Percentiles rank a stretch among this genome's conserved stretches.
Conservation (phyloP, 805 yeast genomes). For the Ogataea siamensis region DNA sequence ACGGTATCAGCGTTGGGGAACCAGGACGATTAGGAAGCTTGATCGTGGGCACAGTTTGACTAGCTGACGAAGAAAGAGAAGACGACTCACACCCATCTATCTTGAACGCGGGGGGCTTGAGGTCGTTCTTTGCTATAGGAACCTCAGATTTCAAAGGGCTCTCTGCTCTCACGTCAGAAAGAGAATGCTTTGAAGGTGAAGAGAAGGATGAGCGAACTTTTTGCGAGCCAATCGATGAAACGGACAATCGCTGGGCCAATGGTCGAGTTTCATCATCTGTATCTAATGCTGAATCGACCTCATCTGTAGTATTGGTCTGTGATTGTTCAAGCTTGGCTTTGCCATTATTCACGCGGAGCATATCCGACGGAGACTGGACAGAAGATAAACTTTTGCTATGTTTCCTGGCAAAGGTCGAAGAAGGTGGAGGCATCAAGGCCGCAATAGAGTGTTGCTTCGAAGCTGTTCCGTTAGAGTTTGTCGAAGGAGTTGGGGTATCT, state of each 20-base stretch:
- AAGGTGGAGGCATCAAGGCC: conserved; percentile 18
- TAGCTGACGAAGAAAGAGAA: conserved; percentile 2
- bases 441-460: conserved; percentile 1
- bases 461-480: conserved; percentile 5
- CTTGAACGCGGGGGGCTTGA: conserved; percentile 16
- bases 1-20: conserved; percentile 18
- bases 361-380: conserved; percentile 42
- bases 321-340: conserved; percentile 10
- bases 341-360: conserved; percentile 31
- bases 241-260: conserved; percentile 9
- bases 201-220: conserved; percentile 4
- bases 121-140: not conserved
- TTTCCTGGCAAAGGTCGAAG: conserved; percentile 24
- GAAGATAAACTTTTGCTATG: conserved; percentile 46
- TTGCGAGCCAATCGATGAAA: conserved; percentile 7
- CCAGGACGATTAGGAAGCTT: conserved; percentile 17
- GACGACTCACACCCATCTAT: conserved; percentile 10
- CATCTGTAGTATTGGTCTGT: conserved; percentile 23
- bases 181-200: conserved; percentile 13
- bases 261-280: conserved; percentile 23
- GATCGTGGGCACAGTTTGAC: conserved; percentile 6
- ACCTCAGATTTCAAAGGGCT: conserved; percentile 2
- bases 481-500: not conserved
- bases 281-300: conserved; percentile 26
- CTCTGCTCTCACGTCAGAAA: conserved; percentile 10